Percentiles rank a stretch among this genome's conserved stretches.
These are phyloP conservation scores for Talaromyces sp. DNA, from an alignment of 2,329 filamentous ascomycete genomes.

Conservation along the genomic window DNA sequence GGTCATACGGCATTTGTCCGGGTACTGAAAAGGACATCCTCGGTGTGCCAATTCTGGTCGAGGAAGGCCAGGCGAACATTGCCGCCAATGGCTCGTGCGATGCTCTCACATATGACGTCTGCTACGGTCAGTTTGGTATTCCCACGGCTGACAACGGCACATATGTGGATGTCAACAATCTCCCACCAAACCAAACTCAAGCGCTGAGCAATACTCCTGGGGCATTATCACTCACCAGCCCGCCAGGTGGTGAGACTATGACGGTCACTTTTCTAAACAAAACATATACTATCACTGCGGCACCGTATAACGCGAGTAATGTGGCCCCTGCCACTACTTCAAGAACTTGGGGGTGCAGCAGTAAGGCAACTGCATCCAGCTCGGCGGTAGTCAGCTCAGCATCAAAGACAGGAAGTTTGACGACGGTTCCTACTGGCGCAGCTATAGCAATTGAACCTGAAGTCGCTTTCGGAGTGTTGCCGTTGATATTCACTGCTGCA, in stretches of 20 bases:
- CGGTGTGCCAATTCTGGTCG: not conserved
- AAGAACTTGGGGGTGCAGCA: not conserved
- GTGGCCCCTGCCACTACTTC: not conserved
- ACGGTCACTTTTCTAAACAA: slow-evolving; percentile 7
- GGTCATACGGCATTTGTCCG: slow-evolving; percentile 4
- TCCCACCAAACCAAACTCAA: slow-evolving; percentile 1
- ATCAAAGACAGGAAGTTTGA: not conserved
- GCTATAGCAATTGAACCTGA: not conserved
- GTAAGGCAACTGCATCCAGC: not conserved
- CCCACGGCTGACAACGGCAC: not conserved
- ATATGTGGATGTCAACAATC: slow-evolving; percentile 9
- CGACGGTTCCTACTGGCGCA: not conserved
- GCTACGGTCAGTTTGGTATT: not conserved
- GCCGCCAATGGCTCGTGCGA: slow-evolving; percentile 5
- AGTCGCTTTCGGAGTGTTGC: not conserved
- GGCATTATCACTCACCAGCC: not conserved
- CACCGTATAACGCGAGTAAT: not conserved
- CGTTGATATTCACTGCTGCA: not conserved
- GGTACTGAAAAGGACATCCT: not conserved
- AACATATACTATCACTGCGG: not conserved
- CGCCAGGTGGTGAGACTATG: not conserved
- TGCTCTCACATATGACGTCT: slow-evolving; percentile 7
- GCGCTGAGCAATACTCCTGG: slow-evolving; percentile 2
- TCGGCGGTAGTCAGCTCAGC: not conserved
- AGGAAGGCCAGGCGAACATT: slow-evolving; percentile 6